Conservation (phyloP, 805 yeast species). For the Kazachstania martiniae region DNA sequence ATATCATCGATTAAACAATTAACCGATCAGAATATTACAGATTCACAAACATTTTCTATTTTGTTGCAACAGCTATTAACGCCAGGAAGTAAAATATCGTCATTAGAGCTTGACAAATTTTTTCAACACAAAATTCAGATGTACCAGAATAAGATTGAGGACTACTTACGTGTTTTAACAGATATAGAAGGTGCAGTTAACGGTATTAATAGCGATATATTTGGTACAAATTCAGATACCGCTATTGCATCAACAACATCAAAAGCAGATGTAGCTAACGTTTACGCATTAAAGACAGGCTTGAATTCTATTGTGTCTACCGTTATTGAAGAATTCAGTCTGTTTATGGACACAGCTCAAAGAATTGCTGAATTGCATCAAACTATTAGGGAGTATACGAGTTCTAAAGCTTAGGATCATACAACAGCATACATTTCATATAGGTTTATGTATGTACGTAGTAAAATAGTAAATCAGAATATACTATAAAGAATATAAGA, state of each 20-base stretch:
- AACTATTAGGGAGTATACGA: slow-evolving; percentile 27
- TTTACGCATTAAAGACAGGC: slow-evolving; percentile 22
- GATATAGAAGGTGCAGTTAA: slow-evolving; percentile 54
- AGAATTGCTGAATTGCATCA: slow-evolving; percentile 63
- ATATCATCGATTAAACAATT: slow-evolving; percentile 36
- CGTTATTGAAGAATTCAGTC: slow-evolving; percentile 52
- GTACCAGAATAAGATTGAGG: slow-evolving; percentile 36
- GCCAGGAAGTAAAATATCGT: slow-evolving; percentile 48
- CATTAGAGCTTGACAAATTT: slow-evolving; percentile 46
- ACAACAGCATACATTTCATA: too few species aligned
- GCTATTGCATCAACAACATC: not conserved
- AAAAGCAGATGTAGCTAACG: slow-evolving; percentile 8
- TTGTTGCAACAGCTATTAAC: slow-evolving; percentile 39
- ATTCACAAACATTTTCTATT: slow-evolving; percentile 43
- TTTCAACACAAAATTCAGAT: slow-evolving; percentile 34
- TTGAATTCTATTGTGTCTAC: slow-evolving; percentile 47
- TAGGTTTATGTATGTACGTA: too few species aligned
- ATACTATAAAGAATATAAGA: too few species aligned
- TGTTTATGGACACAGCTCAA: slow-evolving; percentile 69
- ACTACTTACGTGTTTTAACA: slow-evolving; percentile 34
- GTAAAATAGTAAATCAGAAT: too few species aligned
- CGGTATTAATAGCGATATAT: slow-evolving; percentile 43
- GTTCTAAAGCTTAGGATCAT: too few species aligned
- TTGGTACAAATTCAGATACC: slow-evolving; percentile 9
- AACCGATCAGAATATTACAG: slow-evolving; percentile 31